phyloP scores from a whole-genome alignment of 345 rosid species.

The Heritiera littoralis region DNA sequence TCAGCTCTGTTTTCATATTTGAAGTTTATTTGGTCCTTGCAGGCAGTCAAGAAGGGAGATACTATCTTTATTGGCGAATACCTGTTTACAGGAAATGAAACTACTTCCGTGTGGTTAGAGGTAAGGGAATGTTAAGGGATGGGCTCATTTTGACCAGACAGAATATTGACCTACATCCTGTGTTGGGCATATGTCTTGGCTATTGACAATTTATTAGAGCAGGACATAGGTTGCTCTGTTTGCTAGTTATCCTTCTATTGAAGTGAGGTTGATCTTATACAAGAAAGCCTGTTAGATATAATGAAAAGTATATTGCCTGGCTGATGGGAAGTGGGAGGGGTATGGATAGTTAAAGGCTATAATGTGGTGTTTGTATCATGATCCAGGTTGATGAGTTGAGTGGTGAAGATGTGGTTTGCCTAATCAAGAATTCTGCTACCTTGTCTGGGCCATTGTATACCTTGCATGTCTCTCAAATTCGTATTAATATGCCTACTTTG shows the following conservation, averaged over 20 bases:
- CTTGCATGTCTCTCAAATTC: slow-evolving; percentile 71
- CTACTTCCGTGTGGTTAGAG: slow-evolving; percentile 75
- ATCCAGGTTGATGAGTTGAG: slow-evolving; percentile 53
- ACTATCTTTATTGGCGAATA: slow-evolving; percentile 72
- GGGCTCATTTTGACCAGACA: not conserved
- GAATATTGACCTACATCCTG: not conserved
- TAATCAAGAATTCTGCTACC: slow-evolving; percentile 63
- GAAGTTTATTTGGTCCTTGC: slow-evolving; percentile 31
- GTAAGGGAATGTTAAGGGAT: slow-evolving; percentile 33
- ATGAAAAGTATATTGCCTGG: not conserved
- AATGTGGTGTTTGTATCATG: not conserved
- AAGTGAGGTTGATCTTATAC: not conserved
- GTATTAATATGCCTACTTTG: slow-evolving; percentile 60
- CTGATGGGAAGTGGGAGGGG: not conserved
- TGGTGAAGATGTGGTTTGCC: slow-evolving; percentile 70
- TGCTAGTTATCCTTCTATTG: not conserved
- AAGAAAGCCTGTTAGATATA: not conserved
- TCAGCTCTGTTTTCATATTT: not conserved
- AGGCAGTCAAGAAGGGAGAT: slow-evolving; percentile 73
- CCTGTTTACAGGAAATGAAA: slow-evolving; percentile 70
- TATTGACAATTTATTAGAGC: not conserved
- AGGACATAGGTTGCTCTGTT: slow-evolving; percentile 14
- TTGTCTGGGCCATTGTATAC: slow-evolving; percentile 57
- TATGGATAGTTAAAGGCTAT: not conserved
- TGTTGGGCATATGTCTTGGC: not conserved